Conservation (phyloP, 2,329 filamentous ascomycete species). For the Fusarium sp. region DNA sequence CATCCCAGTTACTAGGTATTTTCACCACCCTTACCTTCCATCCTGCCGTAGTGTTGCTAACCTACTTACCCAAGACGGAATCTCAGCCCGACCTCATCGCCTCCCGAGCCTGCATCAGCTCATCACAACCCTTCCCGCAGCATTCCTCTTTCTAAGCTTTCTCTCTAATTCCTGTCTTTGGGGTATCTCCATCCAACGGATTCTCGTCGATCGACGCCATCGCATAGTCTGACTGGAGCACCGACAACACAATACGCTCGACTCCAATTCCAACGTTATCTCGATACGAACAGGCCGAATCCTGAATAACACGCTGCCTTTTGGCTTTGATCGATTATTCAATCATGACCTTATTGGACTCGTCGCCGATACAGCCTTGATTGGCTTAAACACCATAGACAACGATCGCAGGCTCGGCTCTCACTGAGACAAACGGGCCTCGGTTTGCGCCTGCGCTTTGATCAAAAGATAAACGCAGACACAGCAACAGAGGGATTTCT, state of each 20-base stretch:
- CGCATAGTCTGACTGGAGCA: background rate
- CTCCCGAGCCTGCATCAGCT: slow-evolving; percentile 42
- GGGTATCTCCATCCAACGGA: slow-evolving; percentile 13
- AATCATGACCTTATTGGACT: slow-evolving; percentile 49
- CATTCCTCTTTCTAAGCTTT: slow-evolving; percentile 31
- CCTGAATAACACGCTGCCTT: slow-evolving; percentile 39
- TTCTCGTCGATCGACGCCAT: slow-evolving; percentile 1
- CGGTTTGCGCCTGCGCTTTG: slow-evolving; percentile 33
- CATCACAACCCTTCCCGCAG: slow-evolving; percentile 41
- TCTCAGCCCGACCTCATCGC: slow-evolving; percentile 35
- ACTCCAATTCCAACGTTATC: slow-evolving; percentile 4
- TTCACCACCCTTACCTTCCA: slow-evolving; percentile 27
- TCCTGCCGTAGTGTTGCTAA: slow-evolving; percentile 7
- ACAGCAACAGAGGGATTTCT: slow-evolving; percentile 44
- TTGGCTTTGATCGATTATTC: slow-evolving; percentile 35
- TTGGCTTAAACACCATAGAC: slow-evolving; percentile 43
- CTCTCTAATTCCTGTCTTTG: slow-evolving; percentile 21
- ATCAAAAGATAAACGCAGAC: slow-evolving; percentile 38
- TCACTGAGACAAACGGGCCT: slow-evolving; percentile 40
- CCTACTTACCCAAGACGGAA: slow-evolving; percentile 35
- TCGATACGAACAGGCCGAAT: slow-evolving; percentile 23
- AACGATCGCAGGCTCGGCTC: slow-evolving; percentile 28
- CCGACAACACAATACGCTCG: slow-evolving; percentile 3
- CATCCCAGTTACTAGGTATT: slow-evolving; percentile 42
- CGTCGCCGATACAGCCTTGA: slow-evolving; percentile 46